Evolutionary conservation across 139 green algal species (phyloP).

Genomic region (Chlamydomonas applanata): DNA sequence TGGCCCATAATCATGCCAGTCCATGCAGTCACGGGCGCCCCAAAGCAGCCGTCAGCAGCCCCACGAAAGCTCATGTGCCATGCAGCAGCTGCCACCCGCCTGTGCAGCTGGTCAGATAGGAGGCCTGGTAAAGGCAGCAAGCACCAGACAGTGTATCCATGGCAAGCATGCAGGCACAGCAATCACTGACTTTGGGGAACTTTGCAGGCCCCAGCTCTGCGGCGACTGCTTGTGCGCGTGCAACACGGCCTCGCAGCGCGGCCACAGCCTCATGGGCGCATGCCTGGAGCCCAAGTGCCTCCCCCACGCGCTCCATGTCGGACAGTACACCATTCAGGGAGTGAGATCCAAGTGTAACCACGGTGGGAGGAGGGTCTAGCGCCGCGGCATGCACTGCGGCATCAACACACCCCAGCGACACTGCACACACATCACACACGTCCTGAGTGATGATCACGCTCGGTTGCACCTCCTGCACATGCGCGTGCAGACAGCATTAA

Average conservation of each 20-base stretch:
- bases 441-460: slow-evolving; percentile 1
- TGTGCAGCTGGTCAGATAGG: no score
- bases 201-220: slow-evolving; percentile 1
- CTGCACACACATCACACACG: slow-evolving; percentile 60
- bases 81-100: no score
- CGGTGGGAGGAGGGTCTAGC: not conserved
- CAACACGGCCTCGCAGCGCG: not conserved
- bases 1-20: no score
- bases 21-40: no score
- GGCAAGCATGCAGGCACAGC: no score
- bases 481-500: no score
- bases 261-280: not conserved
- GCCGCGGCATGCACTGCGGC: not conserved
- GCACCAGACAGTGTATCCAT: no score
- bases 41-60: not conserved
- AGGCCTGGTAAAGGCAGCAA: no score
- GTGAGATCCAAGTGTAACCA: not conserved
- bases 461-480: no score
- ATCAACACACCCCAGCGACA: slow-evolving; percentile 43
- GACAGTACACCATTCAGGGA: not conserved
- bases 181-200: not conserved
- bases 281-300: not conserved
- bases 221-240: not conserved
- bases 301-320: not conserved
- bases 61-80: not conserved